Percentiles rank a stretch among this genome's conserved stretches.
Evolutionary conservation across 2,329 filamentous ascomycete species (phyloP).

Genomic region (Penicillium sp.): DNA sequence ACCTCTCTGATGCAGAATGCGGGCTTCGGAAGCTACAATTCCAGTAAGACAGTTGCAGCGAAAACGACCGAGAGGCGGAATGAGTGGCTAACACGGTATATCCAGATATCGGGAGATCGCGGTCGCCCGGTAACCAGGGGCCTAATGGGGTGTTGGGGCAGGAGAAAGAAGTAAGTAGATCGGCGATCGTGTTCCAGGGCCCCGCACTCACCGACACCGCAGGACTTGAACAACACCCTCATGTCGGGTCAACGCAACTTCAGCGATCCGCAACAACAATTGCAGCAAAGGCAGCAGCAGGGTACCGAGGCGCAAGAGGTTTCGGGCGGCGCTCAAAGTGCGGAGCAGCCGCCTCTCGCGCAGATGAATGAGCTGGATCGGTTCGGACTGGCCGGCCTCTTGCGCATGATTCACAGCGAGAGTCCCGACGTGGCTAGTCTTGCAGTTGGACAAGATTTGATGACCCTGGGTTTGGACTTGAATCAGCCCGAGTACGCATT

Average conservation of each 20-base stretch:
- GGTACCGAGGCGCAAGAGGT: slow-evolving; percentile 34
- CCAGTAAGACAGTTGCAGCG: slow-evolving; percentile 31
- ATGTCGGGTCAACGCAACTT: slow-evolving; percentile 32
- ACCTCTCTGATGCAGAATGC: slow-evolving; percentile 49
- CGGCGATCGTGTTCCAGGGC: slow-evolving; percentile 11
- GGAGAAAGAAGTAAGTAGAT: slow-evolving; percentile 36
- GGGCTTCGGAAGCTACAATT: slow-evolving; percentile 40
- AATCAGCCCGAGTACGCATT: slow-evolving; percentile 54
- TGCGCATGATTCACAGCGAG: slow-evolving; percentile 53
- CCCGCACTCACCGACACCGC: slow-evolving; percentile 13
- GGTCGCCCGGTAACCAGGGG: slow-evolving; percentile 42
- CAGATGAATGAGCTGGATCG: slow-evolving; percentile 58
- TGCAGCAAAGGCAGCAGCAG: slow-evolving; percentile 35
- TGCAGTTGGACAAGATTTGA: slow-evolving; percentile 60
- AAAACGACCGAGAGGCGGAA: neutral
- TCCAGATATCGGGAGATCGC: slow-evolving; percentile 35
- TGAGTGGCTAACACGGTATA: slow-evolving; percentile 14
- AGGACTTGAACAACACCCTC: slow-evolving; percentile 37
- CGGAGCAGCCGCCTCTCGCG: slow-evolving; percentile 42
- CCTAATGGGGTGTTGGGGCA: slow-evolving; percentile 41
- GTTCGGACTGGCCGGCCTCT: slow-evolving; percentile 56
- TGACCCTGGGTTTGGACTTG: slow-evolving; percentile 59
- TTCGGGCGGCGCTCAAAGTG: slow-evolving; percentile 29
- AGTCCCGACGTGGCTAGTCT: slow-evolving; percentile 50
- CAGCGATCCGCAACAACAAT: slow-evolving; percentile 32